Conservation (phyloP, 2,329 filamentous ascomycete species). For the Diplodia mutila region DNA sequence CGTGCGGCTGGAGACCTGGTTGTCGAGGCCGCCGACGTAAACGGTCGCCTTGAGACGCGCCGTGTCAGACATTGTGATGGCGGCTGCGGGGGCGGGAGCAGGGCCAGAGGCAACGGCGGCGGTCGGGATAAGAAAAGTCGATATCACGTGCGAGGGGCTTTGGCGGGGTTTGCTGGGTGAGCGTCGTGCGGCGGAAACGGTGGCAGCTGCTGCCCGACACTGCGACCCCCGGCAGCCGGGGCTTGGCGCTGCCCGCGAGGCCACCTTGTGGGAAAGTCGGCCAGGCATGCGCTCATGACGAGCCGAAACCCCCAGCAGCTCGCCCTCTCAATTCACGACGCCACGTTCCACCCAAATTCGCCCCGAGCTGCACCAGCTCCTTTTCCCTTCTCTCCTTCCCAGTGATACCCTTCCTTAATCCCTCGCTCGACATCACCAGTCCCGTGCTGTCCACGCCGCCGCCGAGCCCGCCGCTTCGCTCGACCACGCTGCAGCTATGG, state of each 20-base stretch:
- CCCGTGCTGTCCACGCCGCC: constrained; percentile 7
- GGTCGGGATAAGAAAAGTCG: constrained; percentile 11
- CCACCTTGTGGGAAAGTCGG: constrained; percentile 24
- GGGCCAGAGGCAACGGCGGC: neutral
- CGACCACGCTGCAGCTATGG: constrained; percentile 65
- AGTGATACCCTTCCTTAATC: constrained; percentile 29
- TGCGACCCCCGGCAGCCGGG: neutral
- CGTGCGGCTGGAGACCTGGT: constrained; percentile 72
- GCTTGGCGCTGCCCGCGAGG: constrained; percentile 25
- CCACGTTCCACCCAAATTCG: constrained; percentile 31
- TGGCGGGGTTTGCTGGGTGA: neutral
- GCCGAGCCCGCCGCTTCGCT: constrained; percentile 23
- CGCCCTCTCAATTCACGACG: constrained; percentile 24
- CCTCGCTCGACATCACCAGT: neutral
- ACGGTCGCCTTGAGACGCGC: constrained; percentile 87
- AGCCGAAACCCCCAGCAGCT: constrained; percentile 28
- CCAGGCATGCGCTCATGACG: constrained; percentile 31
- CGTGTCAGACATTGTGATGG: constrained; percentile 72
- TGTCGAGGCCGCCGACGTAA: constrained; percentile 87
- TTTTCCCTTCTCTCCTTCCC: constrained; percentile 24
- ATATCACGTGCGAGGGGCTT: constrained; percentile 27
- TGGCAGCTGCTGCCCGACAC: constrained; percentile 3
- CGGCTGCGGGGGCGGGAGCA: neutral
- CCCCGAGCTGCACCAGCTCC: constrained; percentile 20
- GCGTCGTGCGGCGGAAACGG: constrained; percentile 1